Evolutionary conservation across 2,329 filamentous ascomycete genomes (phyloP).

Genomic region (Gaeumannomyces sp.): DNA sequence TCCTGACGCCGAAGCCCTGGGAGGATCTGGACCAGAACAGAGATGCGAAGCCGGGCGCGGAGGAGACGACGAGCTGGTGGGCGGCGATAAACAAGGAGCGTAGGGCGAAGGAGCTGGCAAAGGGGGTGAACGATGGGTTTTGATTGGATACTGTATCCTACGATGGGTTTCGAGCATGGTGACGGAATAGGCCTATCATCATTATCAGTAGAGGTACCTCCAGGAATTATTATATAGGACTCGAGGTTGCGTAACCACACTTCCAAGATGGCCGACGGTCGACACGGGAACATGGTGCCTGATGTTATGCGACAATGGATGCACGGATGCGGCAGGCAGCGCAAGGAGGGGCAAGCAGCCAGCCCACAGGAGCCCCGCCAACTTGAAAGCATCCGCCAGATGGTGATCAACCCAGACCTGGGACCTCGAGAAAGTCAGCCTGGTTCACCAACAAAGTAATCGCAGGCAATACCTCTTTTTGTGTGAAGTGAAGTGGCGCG

Average conservation of each 20-base stretch:
- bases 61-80: conserved; percentile 53
- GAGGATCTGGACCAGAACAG: conserved; percentile 42
- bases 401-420: not conserved
- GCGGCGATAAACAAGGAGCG: conserved; percentile 37
- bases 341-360: not conserved
- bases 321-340: not conserved
- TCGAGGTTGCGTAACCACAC: not conserved
- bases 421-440: not conserved
- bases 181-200: too few species aligned
- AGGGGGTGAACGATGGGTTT: conserved; percentile 16
- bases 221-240: too few species aligned
- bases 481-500: too few species aligned
- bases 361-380: not conserved
- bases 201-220: too few species aligned
- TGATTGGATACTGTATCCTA: conserved; percentile 3
- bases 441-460: too few species aligned
- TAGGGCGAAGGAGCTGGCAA: conserved; percentile 14
- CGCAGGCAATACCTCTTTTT: too few species aligned
- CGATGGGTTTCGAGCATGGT: too few species aligned
- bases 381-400: not conserved
- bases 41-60: conserved; percentile 32
- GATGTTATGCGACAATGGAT: not conserved
- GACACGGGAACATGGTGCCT: not conserved
- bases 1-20: conserved; percentile 55
- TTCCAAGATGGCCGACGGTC: not conserved